Evolutionary conservation across 129 eudicot genomes (phyloP).

Genomic region (Flaveria bidentis): DNA sequence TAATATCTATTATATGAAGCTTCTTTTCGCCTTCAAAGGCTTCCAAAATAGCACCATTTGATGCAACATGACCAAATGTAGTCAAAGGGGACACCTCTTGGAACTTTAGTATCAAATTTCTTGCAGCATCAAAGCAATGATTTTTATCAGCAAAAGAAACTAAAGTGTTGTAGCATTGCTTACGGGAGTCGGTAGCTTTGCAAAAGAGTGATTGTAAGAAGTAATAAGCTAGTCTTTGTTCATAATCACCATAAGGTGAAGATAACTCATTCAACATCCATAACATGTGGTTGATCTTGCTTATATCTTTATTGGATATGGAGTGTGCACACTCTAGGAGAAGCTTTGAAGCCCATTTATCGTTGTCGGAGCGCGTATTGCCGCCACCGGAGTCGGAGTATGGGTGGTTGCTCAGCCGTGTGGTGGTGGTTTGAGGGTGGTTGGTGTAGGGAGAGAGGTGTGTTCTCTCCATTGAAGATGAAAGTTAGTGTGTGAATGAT

Average conservation of each 20-base stretch:
- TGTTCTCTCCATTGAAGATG: conserved; percentile 42
- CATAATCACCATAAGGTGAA: conserved; percentile 80
- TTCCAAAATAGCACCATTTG: conserved; percentile 83
- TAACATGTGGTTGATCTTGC: conserved; percentile 65
- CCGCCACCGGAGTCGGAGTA: conserved; percentile 46
- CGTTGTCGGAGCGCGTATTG: conserved; percentile 29
- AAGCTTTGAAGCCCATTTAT: conserved; percentile 62
- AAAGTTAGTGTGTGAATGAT: conserved; percentile 6
- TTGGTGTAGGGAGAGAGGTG: conserved; percentile 39
- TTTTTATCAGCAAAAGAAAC: conserved; percentile 54
- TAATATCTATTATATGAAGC: conserved; percentile 76
- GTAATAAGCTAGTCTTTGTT: conserved; percentile 76
- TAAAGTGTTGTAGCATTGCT: conserved; percentile 61
- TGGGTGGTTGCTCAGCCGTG: conserved; percentile 37
- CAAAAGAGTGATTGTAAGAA: conserved; percentile 84
- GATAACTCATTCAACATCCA: conserved; percentile 81
- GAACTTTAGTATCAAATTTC: conserved; percentile 65
- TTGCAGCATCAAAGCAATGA: conserved; percentile 59
- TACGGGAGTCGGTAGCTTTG: conserved; percentile 65
- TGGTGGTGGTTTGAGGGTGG: conserved; percentile 27
- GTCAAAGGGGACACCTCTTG: conserved; percentile 89
- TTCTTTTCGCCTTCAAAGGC: conserved; percentile 73
- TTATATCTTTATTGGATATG: conserved; percentile 54
- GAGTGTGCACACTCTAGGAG: conserved; percentile 70
- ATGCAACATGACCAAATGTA: conserved; percentile 87